Conservation (phyloP, 108 stramenopile genomes). For the Discostella stelligeroides region DNA sequence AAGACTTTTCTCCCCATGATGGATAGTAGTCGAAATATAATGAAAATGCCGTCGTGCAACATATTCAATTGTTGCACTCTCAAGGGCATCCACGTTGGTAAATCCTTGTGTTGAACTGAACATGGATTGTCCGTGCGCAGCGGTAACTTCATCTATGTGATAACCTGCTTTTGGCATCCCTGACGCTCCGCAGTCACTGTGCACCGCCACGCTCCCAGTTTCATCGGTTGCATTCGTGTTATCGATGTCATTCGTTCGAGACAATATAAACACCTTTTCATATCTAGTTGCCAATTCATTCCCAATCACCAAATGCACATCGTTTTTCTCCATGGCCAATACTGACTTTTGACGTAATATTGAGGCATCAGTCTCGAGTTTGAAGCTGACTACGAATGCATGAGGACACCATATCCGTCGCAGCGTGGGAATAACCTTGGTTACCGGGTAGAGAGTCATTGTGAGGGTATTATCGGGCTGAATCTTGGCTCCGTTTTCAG, state of each 20-base stretch:
- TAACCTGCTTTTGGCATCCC: constrained; percentile 41
- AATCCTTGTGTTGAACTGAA: not conserved
- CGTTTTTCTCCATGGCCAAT: constrained; percentile 84
- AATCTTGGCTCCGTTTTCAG: constrained; percentile 4
- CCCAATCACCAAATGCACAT: constrained; percentile 95
- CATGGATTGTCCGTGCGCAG: constrained; percentile 25
- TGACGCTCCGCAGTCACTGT: constrained; percentile 30
- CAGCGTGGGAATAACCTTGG: constrained; percentile 88
- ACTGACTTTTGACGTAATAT: constrained; percentile 88
- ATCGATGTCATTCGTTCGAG: constrained; percentile 29
- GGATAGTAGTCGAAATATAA: constrained; percentile 59
- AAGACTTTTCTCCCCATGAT: not conserved
- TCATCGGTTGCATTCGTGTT: constrained; percentile 15
- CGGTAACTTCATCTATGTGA: constrained; percentile 26
- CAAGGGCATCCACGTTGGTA: constrained; percentile 56
- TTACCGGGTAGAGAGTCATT: constrained; percentile 82
- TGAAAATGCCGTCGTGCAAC: constrained; percentile 81
- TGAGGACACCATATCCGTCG: constrained; percentile 86
- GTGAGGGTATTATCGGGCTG: constrained; percentile 49
- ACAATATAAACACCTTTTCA: constrained; percentile 76
- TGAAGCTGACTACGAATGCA: constrained; percentile 96
- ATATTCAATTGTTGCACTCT: constrained; percentile 62
- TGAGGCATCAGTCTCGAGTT: constrained; percentile 94
- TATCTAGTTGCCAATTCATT: constrained; percentile 91
- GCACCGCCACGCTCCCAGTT: not conserved